phyloP scores from a whole-genome alignment of 2,329 filamentous ascomycete species.

The Cordyceps tenuipes region DNA sequence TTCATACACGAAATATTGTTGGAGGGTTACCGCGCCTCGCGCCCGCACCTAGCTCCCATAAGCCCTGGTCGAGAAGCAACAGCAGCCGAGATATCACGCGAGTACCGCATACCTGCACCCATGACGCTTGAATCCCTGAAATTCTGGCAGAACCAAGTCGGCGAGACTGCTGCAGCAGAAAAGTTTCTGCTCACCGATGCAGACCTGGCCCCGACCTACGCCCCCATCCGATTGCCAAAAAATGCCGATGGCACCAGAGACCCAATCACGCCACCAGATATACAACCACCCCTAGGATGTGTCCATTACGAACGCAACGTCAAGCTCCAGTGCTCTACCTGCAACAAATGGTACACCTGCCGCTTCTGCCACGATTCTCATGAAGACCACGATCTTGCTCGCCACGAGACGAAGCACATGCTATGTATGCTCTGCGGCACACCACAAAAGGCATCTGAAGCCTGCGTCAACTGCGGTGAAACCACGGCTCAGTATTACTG shows the following conservation, averaged over 20 bases:
- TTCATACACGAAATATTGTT: constrained; percentile 64
- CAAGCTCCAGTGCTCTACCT: constrained; percentile 87
- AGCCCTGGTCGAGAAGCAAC: constrained; percentile 31
- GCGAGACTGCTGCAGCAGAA: constrained; percentile 30
- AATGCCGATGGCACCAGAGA: constrained; percentile 38
- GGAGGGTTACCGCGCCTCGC: constrained; percentile 51
- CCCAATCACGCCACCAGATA: constrained; percentile 15
- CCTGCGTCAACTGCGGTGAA: constrained; percentile 68
- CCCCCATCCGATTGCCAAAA: constrained; percentile 40
- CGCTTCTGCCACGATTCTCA: constrained; percentile 84
- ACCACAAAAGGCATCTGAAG: constrained; percentile 71
- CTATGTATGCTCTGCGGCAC: constrained; percentile 91
- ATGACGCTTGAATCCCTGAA: constrained; percentile 46
- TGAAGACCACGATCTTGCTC: constrained; percentile 71
- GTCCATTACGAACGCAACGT: constrained; percentile 92
- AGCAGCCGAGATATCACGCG: constrained; percentile 10
- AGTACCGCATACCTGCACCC: constrained; percentile 21
- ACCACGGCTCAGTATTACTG: constrained; percentile 87
- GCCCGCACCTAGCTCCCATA: constrained; percentile 6
- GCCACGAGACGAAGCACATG: constrained; percentile 87
- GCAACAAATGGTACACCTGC: constrained; percentile 88
- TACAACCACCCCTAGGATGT: constrained; percentile 60
- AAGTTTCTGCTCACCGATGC: constrained; percentile 46
- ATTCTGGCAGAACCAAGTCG: constrained; percentile 46
- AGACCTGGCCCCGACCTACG: constrained; percentile 61